Evolutionary conservation across 768 basidiomycete species (phyloP).

Genomic region (Boletus bicolor): DNA sequence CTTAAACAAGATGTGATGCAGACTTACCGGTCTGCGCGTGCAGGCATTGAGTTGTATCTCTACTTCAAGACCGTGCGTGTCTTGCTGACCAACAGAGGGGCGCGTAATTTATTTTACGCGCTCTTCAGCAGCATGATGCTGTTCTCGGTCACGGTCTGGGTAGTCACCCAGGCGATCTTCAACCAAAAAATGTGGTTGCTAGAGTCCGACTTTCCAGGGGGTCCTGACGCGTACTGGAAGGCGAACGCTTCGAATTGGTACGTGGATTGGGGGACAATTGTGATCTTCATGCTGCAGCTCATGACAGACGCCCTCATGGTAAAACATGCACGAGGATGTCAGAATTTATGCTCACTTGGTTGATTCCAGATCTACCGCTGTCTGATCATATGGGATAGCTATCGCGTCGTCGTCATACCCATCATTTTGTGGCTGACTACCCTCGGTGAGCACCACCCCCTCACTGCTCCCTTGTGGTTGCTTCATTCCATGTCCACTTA

Average conservation of each 20-base stretch:
- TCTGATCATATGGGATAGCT: conserved; percentile 32
- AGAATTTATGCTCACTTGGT: background rate
- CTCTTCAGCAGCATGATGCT: conserved; percentile 27
- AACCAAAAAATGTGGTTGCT: conserved; percentile 37
- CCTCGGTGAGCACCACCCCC: conserved; percentile 12
- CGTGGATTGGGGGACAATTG: conserved; percentile 24
- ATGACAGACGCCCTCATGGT: conserved; percentile 34
- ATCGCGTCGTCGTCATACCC: conserved; percentile 12
- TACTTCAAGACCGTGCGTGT: conserved; percentile 23
- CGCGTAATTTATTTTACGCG: conserved; percentile 16
- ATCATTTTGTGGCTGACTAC: conserved; percentile 21
- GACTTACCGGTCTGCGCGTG: background rate
- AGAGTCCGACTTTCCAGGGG: conserved; percentile 32
- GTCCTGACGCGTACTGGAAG: conserved; percentile 31
- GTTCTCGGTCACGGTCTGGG: conserved; percentile 31
- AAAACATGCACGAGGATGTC: background rate
- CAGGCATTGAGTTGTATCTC: conserved; percentile 24
- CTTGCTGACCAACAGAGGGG: conserved; percentile 3
- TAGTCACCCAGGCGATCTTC: conserved; percentile 20
- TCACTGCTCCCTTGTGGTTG: background rate
- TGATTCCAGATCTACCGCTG: conserved; percentile 40
- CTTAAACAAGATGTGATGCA: background rate
- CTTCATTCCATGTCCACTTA: conserved; percentile 1
- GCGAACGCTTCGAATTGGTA: conserved; percentile 27
- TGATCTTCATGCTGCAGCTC: conserved; percentile 31